Evolutionary conservation across 495 filamentous ascomycete genomes (phyloP).

Genomic region (Trichoderma asperelloides): DNA sequence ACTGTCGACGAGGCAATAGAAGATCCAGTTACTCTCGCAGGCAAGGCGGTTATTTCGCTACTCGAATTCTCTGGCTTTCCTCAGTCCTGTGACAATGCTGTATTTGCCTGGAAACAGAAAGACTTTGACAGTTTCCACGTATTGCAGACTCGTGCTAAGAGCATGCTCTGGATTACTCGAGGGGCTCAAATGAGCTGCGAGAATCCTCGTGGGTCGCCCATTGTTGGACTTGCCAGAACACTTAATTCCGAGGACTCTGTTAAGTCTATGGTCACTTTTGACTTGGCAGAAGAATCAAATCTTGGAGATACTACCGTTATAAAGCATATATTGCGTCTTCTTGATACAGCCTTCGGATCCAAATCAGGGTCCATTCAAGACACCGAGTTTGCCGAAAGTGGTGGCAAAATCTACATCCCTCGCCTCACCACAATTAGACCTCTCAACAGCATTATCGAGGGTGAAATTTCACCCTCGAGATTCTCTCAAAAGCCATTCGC

Average conservation of each 20-base stretch:
- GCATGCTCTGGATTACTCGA: slow-evolving; percentile 23
- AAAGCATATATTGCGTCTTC: slow-evolving; percentile 39
- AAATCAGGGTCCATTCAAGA: slow-evolving; percentile 8
- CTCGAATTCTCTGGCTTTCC: slow-evolving; percentile 13
- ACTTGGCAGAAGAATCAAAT: slow-evolving; percentile 12
- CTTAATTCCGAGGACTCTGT: slow-evolving; percentile 22
- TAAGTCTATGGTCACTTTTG: slow-evolving; percentile 20
- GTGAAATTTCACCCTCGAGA: background rate
- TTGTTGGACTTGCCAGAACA: slow-evolving; percentile 20
- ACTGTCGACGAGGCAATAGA: background rate
- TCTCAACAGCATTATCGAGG: slow-evolving; percentile 22
- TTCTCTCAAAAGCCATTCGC: background rate
- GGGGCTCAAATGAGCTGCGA: slow-evolving; percentile 16
- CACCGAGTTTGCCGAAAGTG: slow-evolving; percentile 20
- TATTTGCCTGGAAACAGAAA: slow-evolving; percentile 19
- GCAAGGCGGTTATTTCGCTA: slow-evolving; percentile 19
- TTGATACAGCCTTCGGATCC: slow-evolving; percentile 41
- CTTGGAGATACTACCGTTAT: background rate
- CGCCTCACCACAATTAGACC: slow-evolving; percentile 16
- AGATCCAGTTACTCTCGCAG: background rate
- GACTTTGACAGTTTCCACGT: slow-evolving; percentile 16
- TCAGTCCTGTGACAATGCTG: slow-evolving; percentile 9
- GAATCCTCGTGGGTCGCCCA: slow-evolving; percentile 15
- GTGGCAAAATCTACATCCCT: slow-evolving; percentile 20
- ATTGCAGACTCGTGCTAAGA: slow-evolving; percentile 13